A percentile compares a stretch with the other conserved stretches of the same genome.
phyloP scores from a whole-genome alignment of 352 stramenopile genomes.

The Phytopythium aichiense region DNA sequence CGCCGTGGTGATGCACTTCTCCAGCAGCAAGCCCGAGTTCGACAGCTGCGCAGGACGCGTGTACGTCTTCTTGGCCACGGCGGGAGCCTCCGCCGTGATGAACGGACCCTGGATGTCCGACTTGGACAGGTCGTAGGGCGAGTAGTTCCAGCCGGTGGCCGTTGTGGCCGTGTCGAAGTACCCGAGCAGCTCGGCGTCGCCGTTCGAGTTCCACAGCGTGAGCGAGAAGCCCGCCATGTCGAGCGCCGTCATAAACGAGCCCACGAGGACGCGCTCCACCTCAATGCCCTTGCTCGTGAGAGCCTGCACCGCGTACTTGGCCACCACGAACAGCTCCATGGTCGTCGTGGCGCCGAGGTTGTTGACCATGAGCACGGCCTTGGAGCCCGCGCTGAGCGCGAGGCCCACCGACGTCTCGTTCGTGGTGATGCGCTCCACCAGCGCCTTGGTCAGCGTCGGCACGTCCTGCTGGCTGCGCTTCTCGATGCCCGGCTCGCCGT shows the following conservation, averaged over 20 bases:
- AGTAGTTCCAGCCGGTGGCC: conserved; percentile 64
- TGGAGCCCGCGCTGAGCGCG: conserved; percentile 28
- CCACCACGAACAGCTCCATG: conserved; percentile 96
- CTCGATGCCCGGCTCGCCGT: conserved; percentile 88
- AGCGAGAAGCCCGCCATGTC: conserved; percentile 96
- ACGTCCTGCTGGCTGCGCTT: conserved; percentile 57
- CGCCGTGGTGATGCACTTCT: conserved; percentile 64
- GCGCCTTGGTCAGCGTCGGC: conserved; percentile 36
- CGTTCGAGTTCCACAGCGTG: conserved; percentile 80
- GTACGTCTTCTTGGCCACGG: conserved; percentile 23
- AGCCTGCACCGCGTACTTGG: conserved; percentile 68
- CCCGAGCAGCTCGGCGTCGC: conserved; percentile 39
- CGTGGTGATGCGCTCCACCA: conserved; percentile 51
- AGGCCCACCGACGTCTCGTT: conserved; percentile 34
- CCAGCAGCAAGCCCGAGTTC: conserved; percentile 29
- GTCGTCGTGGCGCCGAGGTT: conserved; percentile 93
- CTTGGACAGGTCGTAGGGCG: conserved; percentile 33
- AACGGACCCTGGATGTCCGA: conserved; percentile 23
- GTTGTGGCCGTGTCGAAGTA: conserved; percentile 62
- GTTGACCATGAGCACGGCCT: conserved; percentile 92
- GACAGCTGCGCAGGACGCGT: conserved; percentile 41
- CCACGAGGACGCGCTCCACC: conserved; percentile 88
- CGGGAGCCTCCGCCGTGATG: conserved; percentile 24
- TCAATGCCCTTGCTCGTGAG: conserved; percentile 57
- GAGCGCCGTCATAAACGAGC: conserved; percentile 96